Evolutionary conservation across 2,329 filamentous ascomycete species (phyloP), one percentile per base, ranked within the genome.

Genomic region (Venturia carpophila): DNA sequence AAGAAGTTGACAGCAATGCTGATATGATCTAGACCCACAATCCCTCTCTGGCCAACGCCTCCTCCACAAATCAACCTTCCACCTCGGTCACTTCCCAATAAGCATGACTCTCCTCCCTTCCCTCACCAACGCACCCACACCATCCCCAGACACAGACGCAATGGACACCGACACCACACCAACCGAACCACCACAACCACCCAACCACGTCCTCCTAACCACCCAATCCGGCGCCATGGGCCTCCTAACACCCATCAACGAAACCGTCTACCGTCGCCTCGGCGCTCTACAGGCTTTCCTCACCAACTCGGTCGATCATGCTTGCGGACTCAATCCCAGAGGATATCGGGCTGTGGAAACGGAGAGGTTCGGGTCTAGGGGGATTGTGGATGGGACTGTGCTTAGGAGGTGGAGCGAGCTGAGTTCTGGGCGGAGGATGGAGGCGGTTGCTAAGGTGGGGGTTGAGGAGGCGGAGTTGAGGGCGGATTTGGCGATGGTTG

Each of bases 11-110:
- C 37, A n/a, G 3, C 30, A 3, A 10, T 11, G 61, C 37, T 63
- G 65, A 37, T 7, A 62, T 39, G 15, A 19, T 34, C 41, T 58
- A 96, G 92, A 97, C 73, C 93, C 93, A 19, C 95, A 96, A 79
- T 95, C 92, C 7, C 85, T 96, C 42, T 90, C 93, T 66, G 94
- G 94, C 61, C 89, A 92, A 71, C 85, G 92, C 49, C 84, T 99
- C 30, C 83, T 99, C 9, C 91, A 93, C 75, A 87, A 90, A 67
- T 91, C 90, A 64, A 90, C 91, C 66, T 97, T 99, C 78, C 88
- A 92, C 73, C 87, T 90, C 0, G 92, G 91, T 45, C 90, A 96
- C 75, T 83, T 88, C 68, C 86, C 90, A 0, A 88, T 89, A 0
- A 84, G 83, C 45, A 88, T 92, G 69, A 86, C 88, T 24, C 84